Conservation (phyloP, 805 yeast species). For the Wickerhamomyces rabaulensis region DNA sequence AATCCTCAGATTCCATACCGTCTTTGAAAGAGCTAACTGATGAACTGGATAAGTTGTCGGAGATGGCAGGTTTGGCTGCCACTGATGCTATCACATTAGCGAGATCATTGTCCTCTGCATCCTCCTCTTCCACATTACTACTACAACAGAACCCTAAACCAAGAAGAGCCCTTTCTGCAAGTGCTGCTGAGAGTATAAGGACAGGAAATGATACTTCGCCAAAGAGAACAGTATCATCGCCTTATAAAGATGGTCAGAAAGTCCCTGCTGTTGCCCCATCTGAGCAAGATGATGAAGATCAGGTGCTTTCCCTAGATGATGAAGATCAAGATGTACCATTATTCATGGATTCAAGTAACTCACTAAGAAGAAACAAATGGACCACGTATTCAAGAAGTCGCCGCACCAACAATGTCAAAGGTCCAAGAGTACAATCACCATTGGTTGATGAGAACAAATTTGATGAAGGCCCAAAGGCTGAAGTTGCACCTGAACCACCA, state of each 20-base stretch:
- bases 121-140: conserved; percentile 40
- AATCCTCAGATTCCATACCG: conserved; percentile 35
- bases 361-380: conserved; percentile 43
- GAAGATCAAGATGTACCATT: conserved; percentile 24
- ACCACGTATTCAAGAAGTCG: conserved; percentile 42
- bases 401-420: conserved; percentile 11
- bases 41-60: conserved; percentile 70
- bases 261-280: not conserved
- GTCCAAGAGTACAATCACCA: conserved; percentile 10
- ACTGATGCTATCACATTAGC: conserved; percentile 82
- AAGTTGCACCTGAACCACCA: not conserved
- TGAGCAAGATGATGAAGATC: not conserved
- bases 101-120: conserved; percentile 66
- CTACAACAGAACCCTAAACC: not conserved
- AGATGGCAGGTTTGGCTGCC: conserved; percentile 71
- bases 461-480: not conserved
- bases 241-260: not conserved
- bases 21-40: conserved; percentile 67
- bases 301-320: conserved; percentile 4
- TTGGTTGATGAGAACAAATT: conserved; percentile 8
- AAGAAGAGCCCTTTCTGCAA: not conserved
- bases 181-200: not conserved
- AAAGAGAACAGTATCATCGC: too few relatives aligned
- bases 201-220: not conserved
- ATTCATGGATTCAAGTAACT: conserved; percentile 20